Conservation (phyloP, 305 asterid genomes). For the Fraxinus velutina region DNA sequence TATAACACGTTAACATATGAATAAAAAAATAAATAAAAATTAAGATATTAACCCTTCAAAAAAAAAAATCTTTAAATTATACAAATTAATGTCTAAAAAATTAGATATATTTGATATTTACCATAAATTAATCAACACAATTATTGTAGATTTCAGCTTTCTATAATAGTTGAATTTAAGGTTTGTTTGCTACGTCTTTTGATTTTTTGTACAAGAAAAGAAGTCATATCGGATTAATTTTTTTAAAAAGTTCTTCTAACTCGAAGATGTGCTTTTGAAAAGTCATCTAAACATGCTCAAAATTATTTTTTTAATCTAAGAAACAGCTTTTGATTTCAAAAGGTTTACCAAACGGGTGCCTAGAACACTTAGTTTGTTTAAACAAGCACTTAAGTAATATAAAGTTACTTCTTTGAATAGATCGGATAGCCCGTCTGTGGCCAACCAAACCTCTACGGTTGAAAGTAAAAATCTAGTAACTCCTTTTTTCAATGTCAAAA, state of each 20-base stretch:
- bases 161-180: background rate
- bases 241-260: background rate
- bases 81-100: background rate
- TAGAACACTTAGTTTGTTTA: too few species aligned
- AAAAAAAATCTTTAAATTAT: too few species aligned
- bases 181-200: background rate
- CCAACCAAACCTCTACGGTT: background rate
- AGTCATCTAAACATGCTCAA: background rate
- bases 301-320: background rate
- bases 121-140: background rate
- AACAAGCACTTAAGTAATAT: background rate
- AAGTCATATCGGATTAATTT: background rate
- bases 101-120: background rate
- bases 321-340: background rate
- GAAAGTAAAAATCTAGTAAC: background rate
- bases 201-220: background rate
- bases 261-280: background rate
- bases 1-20: background rate
- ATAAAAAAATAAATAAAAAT: too few species aligned
- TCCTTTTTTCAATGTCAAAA: background rate
- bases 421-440: background rate
- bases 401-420: background rate
- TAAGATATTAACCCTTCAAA: background rate
- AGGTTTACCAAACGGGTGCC: background rate
- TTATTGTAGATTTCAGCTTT: background rate